Percentiles rank a stretch among this genome's conserved stretches.
These are phyloP conservation scores for Candida germanica DNA, from an alignment of 805 yeast species.

Conservation along the genomic window DNA sequence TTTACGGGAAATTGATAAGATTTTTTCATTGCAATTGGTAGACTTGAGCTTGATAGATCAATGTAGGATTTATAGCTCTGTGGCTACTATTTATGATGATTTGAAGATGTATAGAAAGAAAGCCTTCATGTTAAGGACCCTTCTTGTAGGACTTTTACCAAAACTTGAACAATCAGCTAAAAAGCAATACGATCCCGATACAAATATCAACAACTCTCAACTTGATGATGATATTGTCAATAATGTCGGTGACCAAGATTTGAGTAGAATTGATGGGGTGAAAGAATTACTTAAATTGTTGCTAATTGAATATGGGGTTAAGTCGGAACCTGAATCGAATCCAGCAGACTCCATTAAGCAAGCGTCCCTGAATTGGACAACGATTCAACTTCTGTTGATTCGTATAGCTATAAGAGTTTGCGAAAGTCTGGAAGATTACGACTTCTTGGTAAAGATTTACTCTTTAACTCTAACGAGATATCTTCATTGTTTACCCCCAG, in stretches of 20 bases:
- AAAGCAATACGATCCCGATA: not conserved
- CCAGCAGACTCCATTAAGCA: slow-evolving; percentile 19
- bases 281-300: slow-evolving; percentile 22
- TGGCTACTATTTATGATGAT: slow-evolving; percentile 62
- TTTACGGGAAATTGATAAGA: slow-evolving; percentile 29
- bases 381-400: slow-evolving; percentile 54
- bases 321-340: slow-evolving; percentile 29
- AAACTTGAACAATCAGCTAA: not conserved
- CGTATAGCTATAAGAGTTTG: slow-evolving; percentile 52
- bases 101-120: slow-evolving; percentile 65
- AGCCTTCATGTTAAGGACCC: slow-evolving; percentile 64
- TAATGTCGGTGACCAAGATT: not conserved
- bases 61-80: slow-evolving; percentile 58
- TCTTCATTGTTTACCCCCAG: slow-evolving; percentile 48
- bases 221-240: not conserved
- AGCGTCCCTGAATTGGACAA: slow-evolving; percentile 43
- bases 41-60: slow-evolving; percentile 49
- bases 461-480: slow-evolving; percentile 55
- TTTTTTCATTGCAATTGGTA: slow-evolving; percentile 33
- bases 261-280: not conserved
- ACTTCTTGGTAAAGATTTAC: slow-evolving; percentile 41
- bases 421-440: slow-evolving; percentile 46
- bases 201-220: slow-evolving; percentile 4
- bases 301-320: slow-evolving; percentile 53
- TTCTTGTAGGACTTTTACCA: slow-evolving; percentile 39